Conservation (phyloP, 352 stramenopile genomes). For the Phytophthora crassamura region DNA sequence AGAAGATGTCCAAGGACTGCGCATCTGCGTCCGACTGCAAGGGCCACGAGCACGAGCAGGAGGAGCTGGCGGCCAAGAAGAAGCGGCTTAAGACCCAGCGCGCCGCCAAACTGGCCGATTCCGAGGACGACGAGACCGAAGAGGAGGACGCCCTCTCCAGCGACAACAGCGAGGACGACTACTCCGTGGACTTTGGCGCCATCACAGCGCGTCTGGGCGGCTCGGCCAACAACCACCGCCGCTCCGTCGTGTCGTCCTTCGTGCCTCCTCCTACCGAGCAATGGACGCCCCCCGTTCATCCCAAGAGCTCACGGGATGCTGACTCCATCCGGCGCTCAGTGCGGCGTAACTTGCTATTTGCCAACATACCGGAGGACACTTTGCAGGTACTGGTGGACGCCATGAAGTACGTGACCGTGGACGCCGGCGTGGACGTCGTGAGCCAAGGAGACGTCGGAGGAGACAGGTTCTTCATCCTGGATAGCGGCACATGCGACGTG, state of each 20-base stretch:
- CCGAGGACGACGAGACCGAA: constrained; percentile 40
- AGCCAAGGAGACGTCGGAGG: constrained; percentile 77
- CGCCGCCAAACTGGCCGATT: constrained; percentile 6
- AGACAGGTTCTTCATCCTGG: constrained; percentile 93
- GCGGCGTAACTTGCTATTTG: constrained; percentile 70
- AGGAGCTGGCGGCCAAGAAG: constrained; percentile 26
- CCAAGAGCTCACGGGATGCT: constrained; percentile 60
- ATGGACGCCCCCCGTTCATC: constrained; percentile 60
- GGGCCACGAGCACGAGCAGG: constrained; percentile 19
- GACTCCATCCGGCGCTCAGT: constrained; percentile 65
- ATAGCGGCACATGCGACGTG: constrained; percentile 85
- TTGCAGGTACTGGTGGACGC: constrained; percentile 71
- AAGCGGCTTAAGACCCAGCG: constrained; percentile 43
- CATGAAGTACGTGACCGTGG: constrained; percentile 69
- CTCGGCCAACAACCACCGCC: constrained; percentile 46
- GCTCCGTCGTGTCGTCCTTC: constrained; percentile 66
- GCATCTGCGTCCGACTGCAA: constrained; percentile 36
- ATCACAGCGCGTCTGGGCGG: constrained; percentile 49
- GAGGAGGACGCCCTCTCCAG: constrained; percentile 36
- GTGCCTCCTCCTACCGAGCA: constrained; percentile 50
- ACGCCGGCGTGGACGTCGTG: constrained; percentile 60
- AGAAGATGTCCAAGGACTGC: constrained; percentile 43
- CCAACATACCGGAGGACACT: constrained; percentile 70
- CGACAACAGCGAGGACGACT: constrained; percentile 40
- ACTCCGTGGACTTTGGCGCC: constrained; percentile 47